phyloP scores from a whole-genome alignment of 169 alveolate genomes.

The Plasmodium reichenowi region DNA sequence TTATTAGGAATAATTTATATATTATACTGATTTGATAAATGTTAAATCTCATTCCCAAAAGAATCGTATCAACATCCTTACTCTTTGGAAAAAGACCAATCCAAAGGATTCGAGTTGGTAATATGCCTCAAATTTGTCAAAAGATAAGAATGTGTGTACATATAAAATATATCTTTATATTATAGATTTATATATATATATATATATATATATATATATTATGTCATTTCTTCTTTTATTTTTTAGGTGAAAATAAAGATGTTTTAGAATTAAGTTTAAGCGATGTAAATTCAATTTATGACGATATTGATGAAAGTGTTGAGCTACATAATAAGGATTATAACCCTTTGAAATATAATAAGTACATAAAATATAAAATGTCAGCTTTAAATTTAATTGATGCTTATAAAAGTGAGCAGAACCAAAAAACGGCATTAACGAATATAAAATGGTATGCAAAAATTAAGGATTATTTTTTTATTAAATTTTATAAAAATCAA shows the following conservation, averaged over 20 bases:
- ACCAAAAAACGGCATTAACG: slow-evolving; percentile 72
- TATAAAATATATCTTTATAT: neutral
- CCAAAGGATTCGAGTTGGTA: slow-evolving; percentile 84
- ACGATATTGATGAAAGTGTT: slow-evolving; percentile 34
- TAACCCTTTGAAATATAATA: slow-evolving; percentile 59
- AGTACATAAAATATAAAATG: slow-evolving; percentile 56
- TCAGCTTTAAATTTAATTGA: slow-evolving; percentile 74
- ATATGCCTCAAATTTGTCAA: slow-evolving; percentile 21
- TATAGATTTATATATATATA: no score
- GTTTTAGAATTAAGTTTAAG: slow-evolving; percentile 70
- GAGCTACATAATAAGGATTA: slow-evolving; percentile 67
- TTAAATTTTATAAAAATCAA: slow-evolving; percentile 62
- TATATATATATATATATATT: neutral
- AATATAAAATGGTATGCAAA: slow-evolving; percentile 73
- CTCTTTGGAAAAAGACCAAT: slow-evolving; percentile 83
- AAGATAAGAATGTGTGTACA: neutral
- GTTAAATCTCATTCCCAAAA: slow-evolving; percentile 81
- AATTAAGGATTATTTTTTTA: slow-evolving; percentile 73
- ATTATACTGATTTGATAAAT: slow-evolving; percentile 26
- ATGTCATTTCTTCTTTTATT: neutral
- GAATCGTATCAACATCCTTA: slow-evolving; percentile 75
- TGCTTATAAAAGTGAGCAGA: slow-evolving; percentile 56
- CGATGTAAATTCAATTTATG: slow-evolving; percentile 69
- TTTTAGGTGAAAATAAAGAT: slow-evolving; percentile 51
- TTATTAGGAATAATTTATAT: neutral